phyloP scores from a whole-genome alignment of 2,329 filamentous ascomycete species.

The Colletotrichum acutatum region DNA sequence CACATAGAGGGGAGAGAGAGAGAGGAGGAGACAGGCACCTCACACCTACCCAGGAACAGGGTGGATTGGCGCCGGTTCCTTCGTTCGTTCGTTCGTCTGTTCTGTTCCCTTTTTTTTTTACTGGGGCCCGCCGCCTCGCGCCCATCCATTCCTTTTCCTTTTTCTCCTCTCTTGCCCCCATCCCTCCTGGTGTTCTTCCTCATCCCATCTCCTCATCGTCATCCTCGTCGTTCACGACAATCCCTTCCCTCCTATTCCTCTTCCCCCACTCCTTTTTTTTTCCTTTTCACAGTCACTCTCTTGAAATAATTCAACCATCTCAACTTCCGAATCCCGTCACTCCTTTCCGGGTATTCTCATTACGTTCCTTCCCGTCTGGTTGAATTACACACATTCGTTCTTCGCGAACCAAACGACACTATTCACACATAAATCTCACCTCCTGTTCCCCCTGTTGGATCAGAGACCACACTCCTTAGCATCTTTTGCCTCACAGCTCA shows the following conservation, averaged over 20 bases:
- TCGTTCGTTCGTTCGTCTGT: constrained; percentile 27
- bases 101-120: constrained; percentile 24
- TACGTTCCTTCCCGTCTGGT: constrained; percentile 51
- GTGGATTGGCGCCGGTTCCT: constrained; percentile 32
- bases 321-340: constrained; percentile 57
- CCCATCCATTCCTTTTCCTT: constrained; percentile 41
- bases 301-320: constrained; percentile 54
- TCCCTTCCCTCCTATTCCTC: constrained; percentile 50
- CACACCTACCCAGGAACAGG: not conserved
- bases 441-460: constrained; percentile 38
- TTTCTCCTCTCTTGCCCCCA: constrained; percentile 40
- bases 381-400: constrained; percentile 39
- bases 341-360: constrained; percentile 60
- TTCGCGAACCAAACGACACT: constrained; percentile 35
- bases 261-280: constrained; percentile 52
- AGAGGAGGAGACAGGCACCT: constrained; percentile 3
- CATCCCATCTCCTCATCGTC: constrained; percentile 48
- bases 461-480: constrained; percentile 41
- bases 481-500: constrained; percentile 34
- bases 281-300: constrained; percentile 61
- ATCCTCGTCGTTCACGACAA: constrained; percentile 47
- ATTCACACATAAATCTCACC: constrained; percentile 31
- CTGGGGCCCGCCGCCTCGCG: constrained; percentile 26
- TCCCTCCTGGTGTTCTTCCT: constrained; percentile 46
- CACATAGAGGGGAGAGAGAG: not conserved